Base-by-base conservation (phyloP, 2,329 filamentous ascomycete genomes). In the Xylaria sp. region DNA sequence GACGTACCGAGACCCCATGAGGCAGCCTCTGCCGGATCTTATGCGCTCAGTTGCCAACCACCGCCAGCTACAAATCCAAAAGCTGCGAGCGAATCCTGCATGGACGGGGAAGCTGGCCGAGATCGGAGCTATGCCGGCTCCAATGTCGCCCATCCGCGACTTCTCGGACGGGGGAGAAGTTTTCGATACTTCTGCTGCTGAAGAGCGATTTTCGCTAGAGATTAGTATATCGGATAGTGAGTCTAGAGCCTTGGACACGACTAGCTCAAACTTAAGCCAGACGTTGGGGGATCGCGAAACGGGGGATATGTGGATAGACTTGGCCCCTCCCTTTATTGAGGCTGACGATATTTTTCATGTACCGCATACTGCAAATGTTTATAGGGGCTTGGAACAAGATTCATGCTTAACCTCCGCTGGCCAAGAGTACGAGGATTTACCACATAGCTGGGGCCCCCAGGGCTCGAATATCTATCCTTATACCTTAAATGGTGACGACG, bases 11-110 rank as follows among this genome's bases (percentile, higher is more conserved):
- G 58, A 67, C 34, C 58, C 58, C 19, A 62, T 67, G 64, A 32
- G 58, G 3, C 64, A 62, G 8, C 64, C 64, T 17, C 19, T 67
- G 21, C 64, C 53, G 12, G 64, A 67, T 17, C 59, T 67, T 0
- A 62, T 62, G 58, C 27, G 17, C 14, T 53, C 64, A 5, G 64
- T 67, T 8, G 47, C 53, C 12, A 62, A 36, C 12, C 58, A 62
- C 34, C 64, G 64, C 27, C 51, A 62, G 17, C 14, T 42, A 24
- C 58, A 67, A 53, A 45, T 62, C 11, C 51, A 45, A 34, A 34
- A 24, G 17, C 48, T 67, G 3, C 53, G 30, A 53, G 45, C 34
- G 24, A 54, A 59, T 7, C 59, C 34, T 45, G 14, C 19, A 9
- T 58, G 27, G 47, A 19, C 27, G n/a, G 21, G 42, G 11, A 47